These are phyloP conservation scores for Cladophialophora immunda DNA, from an alignment of 2,329 filamentous ascomycete genomes.

Conservation along the genomic window DNA sequence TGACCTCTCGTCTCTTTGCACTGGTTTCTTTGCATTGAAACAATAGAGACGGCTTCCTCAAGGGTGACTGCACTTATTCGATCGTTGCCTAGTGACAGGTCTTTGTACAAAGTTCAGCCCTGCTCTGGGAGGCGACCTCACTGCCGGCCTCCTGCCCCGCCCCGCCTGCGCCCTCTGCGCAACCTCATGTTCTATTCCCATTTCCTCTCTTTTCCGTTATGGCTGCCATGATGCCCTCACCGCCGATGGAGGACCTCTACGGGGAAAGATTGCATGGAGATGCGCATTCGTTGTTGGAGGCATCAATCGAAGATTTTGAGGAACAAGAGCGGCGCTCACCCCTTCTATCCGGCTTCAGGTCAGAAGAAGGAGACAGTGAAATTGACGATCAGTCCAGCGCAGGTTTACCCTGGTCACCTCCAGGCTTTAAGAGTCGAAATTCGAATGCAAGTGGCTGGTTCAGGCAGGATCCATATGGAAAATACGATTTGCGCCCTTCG, in stretches of 20 bases:
- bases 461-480: conserved; percentile 58
- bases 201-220: conserved; percentile 23
- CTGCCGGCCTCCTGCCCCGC: conserved; percentile 27
- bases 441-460: conserved; percentile 65
- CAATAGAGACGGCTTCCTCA: conserved; percentile 38
- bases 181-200: conserved; percentile 27
- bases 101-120: neutral
- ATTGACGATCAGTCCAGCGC: conserved; percentile 50
- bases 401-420: conserved; percentile 69
- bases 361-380: conserved; percentile 55
- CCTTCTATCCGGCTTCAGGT: conserved; percentile 68
- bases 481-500: conserved; percentile 52
- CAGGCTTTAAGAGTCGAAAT: conserved; percentile 61
- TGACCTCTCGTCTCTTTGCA: conserved; percentile 39
- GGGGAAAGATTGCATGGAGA: conserved; percentile 51
- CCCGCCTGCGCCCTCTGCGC: conserved; percentile 30
- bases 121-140: conserved; percentile 29
- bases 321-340: conserved; percentile 62
- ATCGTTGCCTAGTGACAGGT: conserved; percentile 35
- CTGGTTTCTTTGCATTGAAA: conserved; percentile 41
- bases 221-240: conserved; percentile 50
- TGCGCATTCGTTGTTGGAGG: conserved; percentile 64
- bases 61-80: conserved; percentile 40
- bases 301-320: conserved; percentile 70
- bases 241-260: conserved; percentile 59